Base-by-base conservation (phyloP, 2,329 filamentous ascomycete genomes). In the Colletotrichum abscissum region DNA sequence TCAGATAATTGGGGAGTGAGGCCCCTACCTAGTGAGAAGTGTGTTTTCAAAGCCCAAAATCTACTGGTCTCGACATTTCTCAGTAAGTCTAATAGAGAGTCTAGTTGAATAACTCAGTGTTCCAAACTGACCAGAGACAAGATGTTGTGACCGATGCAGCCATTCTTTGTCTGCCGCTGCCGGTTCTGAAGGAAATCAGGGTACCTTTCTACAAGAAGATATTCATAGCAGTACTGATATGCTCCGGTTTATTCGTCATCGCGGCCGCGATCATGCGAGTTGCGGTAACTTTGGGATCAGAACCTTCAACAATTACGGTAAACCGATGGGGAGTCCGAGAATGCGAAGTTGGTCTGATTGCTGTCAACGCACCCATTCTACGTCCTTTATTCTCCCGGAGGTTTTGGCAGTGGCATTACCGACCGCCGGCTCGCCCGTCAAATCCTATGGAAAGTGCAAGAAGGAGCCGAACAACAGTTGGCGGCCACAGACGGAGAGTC, bases 11-110 rank as follows among this genome's bases (percentile, higher is more conserved):
- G 69, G 69, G 69, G 57, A 5, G 49, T 72, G n/a, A 56, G 63
- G 6, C 69, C 69, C 7, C 49, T 67, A 5, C 69, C 69, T 1
- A 62, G 63, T 9, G 74, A 65, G 9, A 76, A 76, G 42, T 77
- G 76, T 58, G 76, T 76, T 1, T 74, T 77, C 49, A 77, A 74
- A 33, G 46, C 67, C 26, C 76, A 77, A 28, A 77, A 77, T 67
- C 75, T 77, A 54, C 22, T 77, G 3, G 76, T 77, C n/a, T 75
- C 73, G 5, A 75, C 74, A 1, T 72, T 75, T 19, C 54, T 77
- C 28, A 78, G 69, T 72, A 2, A 72, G 69, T 57, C 2, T 2
- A 30, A 38, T 3, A 16, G 4, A 19, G 5, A 3, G 11, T 28
- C 19, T 22, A 4, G 24, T 26, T 22, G n/a, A 0, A 33, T 33